These are phyloP conservation scores for Fomitiporia mediterranea DNA, from an alignment of 1,284 basidiomycete species.

Conservation along the genomic window DNA sequence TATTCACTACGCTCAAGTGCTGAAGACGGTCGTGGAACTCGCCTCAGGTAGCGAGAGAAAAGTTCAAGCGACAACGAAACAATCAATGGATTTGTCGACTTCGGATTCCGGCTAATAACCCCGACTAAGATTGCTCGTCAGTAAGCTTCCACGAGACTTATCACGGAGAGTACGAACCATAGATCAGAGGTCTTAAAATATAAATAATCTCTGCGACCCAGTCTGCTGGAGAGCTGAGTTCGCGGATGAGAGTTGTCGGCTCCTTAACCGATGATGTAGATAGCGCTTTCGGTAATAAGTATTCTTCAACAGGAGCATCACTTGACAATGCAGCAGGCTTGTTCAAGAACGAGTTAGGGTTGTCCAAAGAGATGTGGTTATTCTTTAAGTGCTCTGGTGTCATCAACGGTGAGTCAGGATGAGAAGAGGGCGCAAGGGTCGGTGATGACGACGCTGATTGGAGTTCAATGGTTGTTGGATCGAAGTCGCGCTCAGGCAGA, in stretches of 20 bases:
- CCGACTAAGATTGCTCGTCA: constrained; percentile 24
- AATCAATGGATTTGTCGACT: constrained; percentile 48
- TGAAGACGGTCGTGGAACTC: constrained; percentile 55
- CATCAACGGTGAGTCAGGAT: constrained; percentile 43
- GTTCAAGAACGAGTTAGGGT: constrained; percentile 52
- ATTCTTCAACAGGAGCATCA: constrained; percentile 64
- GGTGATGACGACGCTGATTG: constrained; percentile 51
- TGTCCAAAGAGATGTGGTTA: constrained; percentile 60
- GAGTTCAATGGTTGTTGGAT: constrained; percentile 61
- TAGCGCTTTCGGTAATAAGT: constrained; percentile 72
- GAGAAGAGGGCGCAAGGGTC: constrained; percentile 50
- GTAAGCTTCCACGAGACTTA: not conserved
- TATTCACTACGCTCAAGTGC: constrained; percentile 75
- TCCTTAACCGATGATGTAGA: constrained; percentile 65
- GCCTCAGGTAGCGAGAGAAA: constrained; percentile 60
- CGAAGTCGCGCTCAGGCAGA: constrained; percentile 82
- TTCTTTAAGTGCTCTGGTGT: constrained; percentile 76
- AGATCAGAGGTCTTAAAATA: constrained; percentile 65
- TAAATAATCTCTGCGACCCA: constrained; percentile 68
- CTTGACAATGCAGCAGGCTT: constrained; percentile 46
- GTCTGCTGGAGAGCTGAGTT: constrained; percentile 57
- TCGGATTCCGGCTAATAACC: constrained; percentile 31
- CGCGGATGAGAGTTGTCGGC: constrained; percentile 56
- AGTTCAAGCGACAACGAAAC: constrained; percentile 59
- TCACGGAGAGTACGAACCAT: constrained; percentile 44